Evolutionary conservation across 306 rosid genomes (phyloP).

Genomic region (Cercis canadensis): DNA sequence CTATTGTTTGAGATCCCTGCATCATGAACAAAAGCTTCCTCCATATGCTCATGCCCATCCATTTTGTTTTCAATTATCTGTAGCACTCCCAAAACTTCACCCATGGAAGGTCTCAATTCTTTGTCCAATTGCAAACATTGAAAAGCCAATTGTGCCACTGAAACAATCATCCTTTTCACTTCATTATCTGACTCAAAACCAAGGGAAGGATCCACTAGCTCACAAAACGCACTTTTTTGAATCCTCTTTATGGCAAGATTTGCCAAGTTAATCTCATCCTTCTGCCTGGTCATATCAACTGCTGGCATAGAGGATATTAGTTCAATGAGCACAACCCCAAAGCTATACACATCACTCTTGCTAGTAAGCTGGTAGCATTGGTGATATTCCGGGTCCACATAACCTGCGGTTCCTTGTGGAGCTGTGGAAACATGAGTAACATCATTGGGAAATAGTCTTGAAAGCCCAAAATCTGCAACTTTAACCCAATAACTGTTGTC

Average conservation of each 20-base stretch:
- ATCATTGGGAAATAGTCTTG: constrained; percentile 57
- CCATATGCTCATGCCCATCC: constrained; percentile 18
- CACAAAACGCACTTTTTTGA: constrained; percentile 4
- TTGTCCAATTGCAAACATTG: constrained; percentile 41
- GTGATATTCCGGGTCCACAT: constrained; percentile 69
- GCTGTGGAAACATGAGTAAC: constrained; percentile 70
- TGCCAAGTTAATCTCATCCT: constrained; percentile 41
- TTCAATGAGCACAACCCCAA: constrained; percentile 64
- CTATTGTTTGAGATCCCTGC: background rate
- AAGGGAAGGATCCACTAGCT: constrained; percentile 44
- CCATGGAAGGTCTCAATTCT: constrained; percentile 45
- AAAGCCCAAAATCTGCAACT: constrained; percentile 77
- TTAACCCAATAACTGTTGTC: constrained; percentile 54
- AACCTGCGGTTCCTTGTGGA: constrained; percentile 73
- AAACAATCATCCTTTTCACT: constrained; percentile 19
- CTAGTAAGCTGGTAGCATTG: constrained; percentile 61
- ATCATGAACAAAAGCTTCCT: constrained; percentile 30
- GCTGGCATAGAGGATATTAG: constrained; percentile 59
- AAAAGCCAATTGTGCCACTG: constrained; percentile 42
- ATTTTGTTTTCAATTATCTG: constrained; percentile 22
- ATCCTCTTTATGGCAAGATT: constrained; percentile 41
- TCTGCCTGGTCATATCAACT: constrained; percentile 48
- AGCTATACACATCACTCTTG: constrained; percentile 67
- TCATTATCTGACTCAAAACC: constrained; percentile 28
- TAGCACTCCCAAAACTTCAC: constrained; percentile 37